Evolutionary conservation across 2,329 filamentous ascomycete genomes (phyloP).

Genomic region (Colletotrichum viniferum): DNA sequence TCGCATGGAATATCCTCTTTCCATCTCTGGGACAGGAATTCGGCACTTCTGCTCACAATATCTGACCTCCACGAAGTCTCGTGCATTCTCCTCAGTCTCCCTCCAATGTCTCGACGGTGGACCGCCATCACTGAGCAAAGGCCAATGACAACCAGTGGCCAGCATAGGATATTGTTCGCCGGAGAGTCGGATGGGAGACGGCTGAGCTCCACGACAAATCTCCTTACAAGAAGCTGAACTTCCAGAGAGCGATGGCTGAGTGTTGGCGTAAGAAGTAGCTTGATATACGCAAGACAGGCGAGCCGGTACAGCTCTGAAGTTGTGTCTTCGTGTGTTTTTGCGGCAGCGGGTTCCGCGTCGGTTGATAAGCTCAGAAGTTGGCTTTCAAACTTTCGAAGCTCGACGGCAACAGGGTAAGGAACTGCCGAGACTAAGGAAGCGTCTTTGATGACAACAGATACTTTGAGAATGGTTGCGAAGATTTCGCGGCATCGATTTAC

Average conservation of each 20-base stretch:
- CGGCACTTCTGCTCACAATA: not conserved
- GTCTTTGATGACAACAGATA: not conserved
- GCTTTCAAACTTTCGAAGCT: not conserved
- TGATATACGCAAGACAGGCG: not conserved
- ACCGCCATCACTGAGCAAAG: not conserved
- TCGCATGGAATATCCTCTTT: not conserved
- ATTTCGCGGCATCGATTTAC: not conserved
- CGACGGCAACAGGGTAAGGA: not conserved
- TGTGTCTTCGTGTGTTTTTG: not conserved
- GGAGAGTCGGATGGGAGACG: not conserved
- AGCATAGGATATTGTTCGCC: not conserved
- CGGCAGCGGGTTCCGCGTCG: not conserved
- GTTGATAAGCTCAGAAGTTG: not conserved
- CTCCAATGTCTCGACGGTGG: not conserved
- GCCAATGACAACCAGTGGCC: not conserved
- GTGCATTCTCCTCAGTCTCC: not conserved
- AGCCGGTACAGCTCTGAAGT: not conserved
- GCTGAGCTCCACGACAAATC: not conserved
- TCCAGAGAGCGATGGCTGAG: not conserved
- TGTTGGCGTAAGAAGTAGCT: not conserved
- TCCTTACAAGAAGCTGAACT: not conserved
- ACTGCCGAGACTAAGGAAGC: not conserved
- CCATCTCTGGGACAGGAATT: not conserved
- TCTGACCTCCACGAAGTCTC: not conserved
- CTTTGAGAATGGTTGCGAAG: not conserved